Conservation (phyloP, 169 alveolate species). For the Cryptosporidium sp. region DNA sequence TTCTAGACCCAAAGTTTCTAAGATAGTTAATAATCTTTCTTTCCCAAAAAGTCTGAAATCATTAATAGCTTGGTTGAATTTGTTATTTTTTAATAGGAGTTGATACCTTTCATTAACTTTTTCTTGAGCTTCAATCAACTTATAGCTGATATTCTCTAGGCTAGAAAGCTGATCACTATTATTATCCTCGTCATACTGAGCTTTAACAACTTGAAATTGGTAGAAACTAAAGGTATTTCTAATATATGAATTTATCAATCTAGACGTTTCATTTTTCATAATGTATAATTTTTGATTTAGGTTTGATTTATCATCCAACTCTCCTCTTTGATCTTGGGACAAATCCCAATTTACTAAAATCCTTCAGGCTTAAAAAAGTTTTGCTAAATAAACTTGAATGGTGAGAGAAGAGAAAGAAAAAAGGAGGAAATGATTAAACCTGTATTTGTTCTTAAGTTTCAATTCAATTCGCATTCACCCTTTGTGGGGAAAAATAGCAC, state of each 20-base stretch:
- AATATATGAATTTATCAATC: not conserved
- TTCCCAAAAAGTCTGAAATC: not conserved
- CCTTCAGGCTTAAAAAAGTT: not conserved
- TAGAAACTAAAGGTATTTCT: not conserved
- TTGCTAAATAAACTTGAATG: not conserved
- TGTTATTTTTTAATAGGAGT: not conserved
- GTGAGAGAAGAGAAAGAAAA: no score
- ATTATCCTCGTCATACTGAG: not conserved
- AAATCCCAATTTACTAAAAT: not conserved
- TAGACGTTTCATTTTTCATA: not conserved
- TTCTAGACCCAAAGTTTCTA: not conserved
- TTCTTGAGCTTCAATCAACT: not conserved
- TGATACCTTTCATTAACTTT: not conserved
- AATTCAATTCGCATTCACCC: not conserved
- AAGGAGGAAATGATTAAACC: no score
- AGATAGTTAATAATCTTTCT: not conserved
- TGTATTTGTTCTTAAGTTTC: no score
- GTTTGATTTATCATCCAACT: not conserved
- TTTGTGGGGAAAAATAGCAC: not conserved
- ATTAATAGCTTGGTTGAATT: not conserved
- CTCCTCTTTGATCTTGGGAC: not conserved
- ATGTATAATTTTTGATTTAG: not conserved
- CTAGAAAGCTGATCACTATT: not conserved
- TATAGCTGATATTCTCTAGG: not conserved
- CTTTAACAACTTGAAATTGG: slow-evolving; percentile 2